Base-by-base conservation (phyloP, 495 filamentous ascomycete genomes). In the Parathielavia hyrcaniae region DNA sequence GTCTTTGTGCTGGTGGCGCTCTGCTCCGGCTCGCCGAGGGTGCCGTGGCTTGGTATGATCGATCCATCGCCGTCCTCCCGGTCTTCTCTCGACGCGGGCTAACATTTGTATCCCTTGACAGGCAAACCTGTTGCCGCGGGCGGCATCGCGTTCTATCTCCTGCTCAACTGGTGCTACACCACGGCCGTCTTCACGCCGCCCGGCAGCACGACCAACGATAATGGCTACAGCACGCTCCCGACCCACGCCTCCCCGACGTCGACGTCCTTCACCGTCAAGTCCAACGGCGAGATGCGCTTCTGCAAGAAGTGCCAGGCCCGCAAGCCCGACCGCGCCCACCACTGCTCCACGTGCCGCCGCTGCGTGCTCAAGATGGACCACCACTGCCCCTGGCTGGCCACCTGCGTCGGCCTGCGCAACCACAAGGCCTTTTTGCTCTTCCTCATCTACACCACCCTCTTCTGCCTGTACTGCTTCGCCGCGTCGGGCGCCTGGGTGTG, bases 301-400 rank as follows among this genome's bases (percentile, higher is more conserved):
- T 98, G 93, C 78, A 97, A 97, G 76, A 98, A 98, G 74, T 98
- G 93, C 72, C 86, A 92, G 72, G 84, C 83, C 34, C 82, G 84
- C 51, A 98, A 98, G 74, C 93, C 93, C 43, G 95, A 97, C 73
- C 91, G 93, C 32, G 83, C 95, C 36, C 93, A 98, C 69, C 93
- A 98, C 77, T 98, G 93, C 78, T 92, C 87, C 13, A 89, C 89
- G 14, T 98, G 93, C 72, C 83, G 85, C 55, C 84, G 86, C 60
- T 98, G 93, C 69, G 92, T 98, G 12, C 77, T 97, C 67, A 97
- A 97, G 74, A 98, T 98, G 93, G 93, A 98, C 70, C 93, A 98
- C 71, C 93, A 98, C 74, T 98, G 93, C 65, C 93, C 93, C 7
- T 98, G 93, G 93, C 79, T 97, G 48, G 93, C 95, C 19, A 97